These are phyloP conservation scores for Clathrospora elynae DNA, from an alignment of 2,329 filamentous ascomycete genomes.

Conservation along the genomic window DNA sequence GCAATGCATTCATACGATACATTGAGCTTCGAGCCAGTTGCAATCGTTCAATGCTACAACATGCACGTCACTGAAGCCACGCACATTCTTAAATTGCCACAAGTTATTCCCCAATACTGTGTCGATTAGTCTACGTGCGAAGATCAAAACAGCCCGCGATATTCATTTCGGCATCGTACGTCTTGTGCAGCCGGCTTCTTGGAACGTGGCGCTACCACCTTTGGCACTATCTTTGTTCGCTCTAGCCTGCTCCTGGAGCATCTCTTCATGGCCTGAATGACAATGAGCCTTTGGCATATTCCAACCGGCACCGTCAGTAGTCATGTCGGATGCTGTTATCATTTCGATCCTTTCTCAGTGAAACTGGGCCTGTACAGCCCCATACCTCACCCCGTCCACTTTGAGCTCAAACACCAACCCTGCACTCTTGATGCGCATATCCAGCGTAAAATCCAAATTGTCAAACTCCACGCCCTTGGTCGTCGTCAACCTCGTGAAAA, in stretches of 20 bases:
- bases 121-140: slow-evolving; percentile 96
- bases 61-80: too few relatives aligned
- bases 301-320: too few relatives aligned
- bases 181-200: slow-evolving; percentile 41
- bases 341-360: too few relatives aligned
- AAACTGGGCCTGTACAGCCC: slow-evolving; percentile 77
- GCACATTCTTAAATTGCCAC: slow-evolving; percentile 99
- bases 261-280: slow-evolving; percentile 27
- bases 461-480: slow-evolving; percentile 81
- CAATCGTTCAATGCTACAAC: slow-evolving; percentile 98
- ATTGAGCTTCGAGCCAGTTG: slow-evolving; percentile 60
- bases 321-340: too few relatives aligned
- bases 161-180: slow-evolving; percentile 37
- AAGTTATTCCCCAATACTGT: slow-evolving; percentile 71
- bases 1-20: neutral
- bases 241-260: slow-evolving; percentile 33
- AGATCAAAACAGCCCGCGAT: slow-evolving; percentile 61
- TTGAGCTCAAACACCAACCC: slow-evolving; percentile 77
- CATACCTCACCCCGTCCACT: slow-evolving; percentile 78
- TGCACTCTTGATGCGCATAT: slow-evolving; percentile 81
- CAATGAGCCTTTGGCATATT: slow-evolving; percentile 35
- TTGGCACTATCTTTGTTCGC: slow-evolving; percentile 26
- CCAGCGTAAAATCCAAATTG: slow-evolving; percentile 79
- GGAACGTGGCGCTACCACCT: slow-evolving; percentile 39
- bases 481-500: slow-evolving; percentile 78